Evolutionary conservation across 768 basidiomycete species (phyloP), one percentile per base, ranked within the genome.

Genomic region (Pleurotus cornucopiae): DNA sequence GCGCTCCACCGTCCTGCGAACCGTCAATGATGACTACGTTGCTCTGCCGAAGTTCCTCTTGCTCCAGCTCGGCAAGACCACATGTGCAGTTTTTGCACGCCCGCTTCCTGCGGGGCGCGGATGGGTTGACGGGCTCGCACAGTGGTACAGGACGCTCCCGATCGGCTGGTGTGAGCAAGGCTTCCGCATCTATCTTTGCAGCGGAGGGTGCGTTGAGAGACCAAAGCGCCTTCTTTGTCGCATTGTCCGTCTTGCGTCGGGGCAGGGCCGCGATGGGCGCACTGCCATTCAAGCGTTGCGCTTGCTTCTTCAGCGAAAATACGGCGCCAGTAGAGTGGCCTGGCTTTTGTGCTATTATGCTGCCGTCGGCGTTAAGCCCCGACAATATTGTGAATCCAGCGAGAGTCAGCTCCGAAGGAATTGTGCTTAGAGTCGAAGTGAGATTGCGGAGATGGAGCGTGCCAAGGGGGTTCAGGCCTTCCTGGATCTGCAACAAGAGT

Each of bases 31-130:
- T 60, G 38, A 93, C 84, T 6, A 91, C 81, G 61, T 76, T 76
- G 46, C 68, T 71, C 60, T 68, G 74, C 56, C 74, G 68, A n/a
- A 38, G 6, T 71, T 98, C 94, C 68, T 94, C 90, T 55, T 84
- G 89, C 70, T 97, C 93, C 14, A 96, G 68, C 76, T 98, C 97
- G 14, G 90, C 88, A 56, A 99, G 79, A n/a, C 97, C 97, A 65
- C 97, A 99, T 2, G 92, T 83, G 71, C 97, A 99, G 67, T 84
- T 85, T 75, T 98, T 98, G 81, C 97, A 99, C 26, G 97, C 96
- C 68, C 85, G 88, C 78, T 89, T 93, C 63, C 89, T 76, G 60
- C 88, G 77, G n/a, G 84, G 80, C 12, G 77, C 78, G 20, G 70
- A 63, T 16, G 72, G 61, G 37, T 67, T 74, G 16, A 80, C 72